Evolutionary conservation across 2,329 filamentous ascomycete species (phyloP).

Genomic region (Aspergillus sp.): DNA sequence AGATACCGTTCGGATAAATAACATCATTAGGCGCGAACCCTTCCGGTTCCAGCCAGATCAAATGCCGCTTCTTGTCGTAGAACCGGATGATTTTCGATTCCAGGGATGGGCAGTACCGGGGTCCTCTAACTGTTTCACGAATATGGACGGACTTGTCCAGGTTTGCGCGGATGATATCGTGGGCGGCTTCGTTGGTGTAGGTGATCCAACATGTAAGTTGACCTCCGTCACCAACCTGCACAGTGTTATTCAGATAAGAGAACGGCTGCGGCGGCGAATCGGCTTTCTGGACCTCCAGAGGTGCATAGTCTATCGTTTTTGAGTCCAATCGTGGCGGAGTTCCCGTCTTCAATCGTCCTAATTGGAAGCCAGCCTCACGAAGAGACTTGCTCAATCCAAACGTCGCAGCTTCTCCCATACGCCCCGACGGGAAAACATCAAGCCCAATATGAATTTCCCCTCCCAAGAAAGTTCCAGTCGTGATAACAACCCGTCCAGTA

Average conservation of each 20-base stretch:
- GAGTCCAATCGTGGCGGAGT: slow-evolving; percentile 83
- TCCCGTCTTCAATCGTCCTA: slow-evolving; percentile 90
- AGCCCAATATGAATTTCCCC: slow-evolving; percentile 96
- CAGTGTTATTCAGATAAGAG: slow-evolving; percentile 75
- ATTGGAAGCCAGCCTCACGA: slow-evolving; percentile 75
- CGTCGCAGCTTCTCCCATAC: slow-evolving; percentile 90
- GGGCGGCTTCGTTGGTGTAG: slow-evolving; percentile 74
- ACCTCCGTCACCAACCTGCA: slow-evolving; percentile 60
- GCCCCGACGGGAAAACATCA: slow-evolving; percentile 73
- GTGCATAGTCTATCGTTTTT: slow-evolving; percentile 70
- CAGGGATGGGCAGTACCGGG: slow-evolving; percentile 89
- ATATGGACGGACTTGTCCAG: slow-evolving; percentile 97
- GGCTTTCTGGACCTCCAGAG: slow-evolving; percentile 66
- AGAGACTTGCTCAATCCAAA: slow-evolving; percentile 88
- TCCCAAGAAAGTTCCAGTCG: slow-evolving; percentile 89
- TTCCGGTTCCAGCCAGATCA: slow-evolving; percentile 96
- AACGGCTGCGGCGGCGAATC: slow-evolving; percentile 85
- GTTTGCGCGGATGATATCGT: slow-evolving; percentile 78
- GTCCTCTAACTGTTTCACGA: slow-evolving; percentile 86
- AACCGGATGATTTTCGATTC: slow-evolving; percentile 94
- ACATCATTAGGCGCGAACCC: slow-evolving; percentile 76
- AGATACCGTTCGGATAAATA: slow-evolving; percentile 93
- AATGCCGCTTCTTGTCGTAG: slow-evolving; percentile 68
- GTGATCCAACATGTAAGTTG: slow-evolving; percentile 85
- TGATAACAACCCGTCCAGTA: slow-evolving; percentile 80